Evolutionary conservation across 805 yeast genomes (phyloP).

Genomic region (Nakazawaea anatomiae): DNA sequence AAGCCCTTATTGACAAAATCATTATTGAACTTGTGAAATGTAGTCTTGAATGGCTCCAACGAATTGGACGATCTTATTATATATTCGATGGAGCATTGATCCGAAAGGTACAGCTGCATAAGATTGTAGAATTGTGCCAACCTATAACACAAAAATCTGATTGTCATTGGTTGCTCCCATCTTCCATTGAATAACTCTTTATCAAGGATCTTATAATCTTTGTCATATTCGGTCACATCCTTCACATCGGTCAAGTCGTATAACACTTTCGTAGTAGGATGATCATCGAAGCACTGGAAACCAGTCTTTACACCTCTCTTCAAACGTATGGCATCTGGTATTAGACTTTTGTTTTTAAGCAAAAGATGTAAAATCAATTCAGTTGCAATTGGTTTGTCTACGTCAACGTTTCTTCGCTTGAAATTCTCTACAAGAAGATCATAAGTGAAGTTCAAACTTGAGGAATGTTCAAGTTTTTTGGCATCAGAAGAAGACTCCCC

Average conservation of each 20-base stretch:
- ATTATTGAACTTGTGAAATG: conserved; percentile 31
- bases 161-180: conserved; percentile 54
- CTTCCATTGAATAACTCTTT: conserved; percentile 22
- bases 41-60: conserved; percentile 31
- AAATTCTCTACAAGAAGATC: conserved; percentile 40
- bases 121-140: conserved; percentile 39
- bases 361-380: conserved; percentile 32
- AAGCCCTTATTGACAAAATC: conserved; percentile 24
- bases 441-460: conserved; percentile 25
- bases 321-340: conserved; percentile 22
- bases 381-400: conserved; percentile 42
- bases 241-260: conserved; percentile 9
- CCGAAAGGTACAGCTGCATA: conserved; percentile 29
- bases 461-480: conserved; percentile 11
- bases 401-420: conserved; percentile 36
- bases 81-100: conserved; percentile 44
- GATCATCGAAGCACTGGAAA: conserved; percentile 12
- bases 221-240: conserved; percentile 1
- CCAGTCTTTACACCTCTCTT: background rate
- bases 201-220: conserved; percentile 8
- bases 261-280: conserved; percentile 13
- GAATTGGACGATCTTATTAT: conserved; percentile 17
- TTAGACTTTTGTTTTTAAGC: conserved; percentile 29
- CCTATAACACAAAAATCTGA: conserved; percentile 51
- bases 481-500: conserved; percentile 6